These are phyloP conservation scores for Mortierella sp. DNA, from an alignment of 371 early-diverging fungal species.

Conservation along the genomic window DNA sequence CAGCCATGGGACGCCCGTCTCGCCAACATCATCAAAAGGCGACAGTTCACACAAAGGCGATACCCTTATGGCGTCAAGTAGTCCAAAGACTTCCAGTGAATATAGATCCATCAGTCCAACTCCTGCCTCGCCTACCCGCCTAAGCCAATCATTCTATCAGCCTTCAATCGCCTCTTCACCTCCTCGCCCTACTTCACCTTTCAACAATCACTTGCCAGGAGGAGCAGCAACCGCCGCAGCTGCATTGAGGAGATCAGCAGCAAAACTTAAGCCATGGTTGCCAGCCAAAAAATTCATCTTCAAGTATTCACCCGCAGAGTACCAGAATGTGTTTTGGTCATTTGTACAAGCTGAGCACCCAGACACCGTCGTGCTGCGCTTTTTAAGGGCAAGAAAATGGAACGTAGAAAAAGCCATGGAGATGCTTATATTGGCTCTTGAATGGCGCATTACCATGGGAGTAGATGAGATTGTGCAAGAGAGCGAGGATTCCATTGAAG, in stretches of 20 bases:
- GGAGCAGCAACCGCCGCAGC: conserved; percentile 37
- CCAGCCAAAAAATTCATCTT: conserved; percentile 52
- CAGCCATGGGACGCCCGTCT: conserved; percentile 15
- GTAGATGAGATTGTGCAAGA: conserved; percentile 65
- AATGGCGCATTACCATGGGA: conserved; percentile 71
- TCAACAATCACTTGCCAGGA: conserved; percentile 24
- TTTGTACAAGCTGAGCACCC: conserved; percentile 72
- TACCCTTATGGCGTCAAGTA: conserved; percentile 18
- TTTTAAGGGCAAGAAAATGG: conserved; percentile 80
- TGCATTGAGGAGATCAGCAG: conserved; percentile 39
- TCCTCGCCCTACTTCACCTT: conserved; percentile 24
- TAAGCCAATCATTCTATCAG: conserved; percentile 40
- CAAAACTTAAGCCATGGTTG: conserved; percentile 48
- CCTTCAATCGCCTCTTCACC: conserved; percentile 42
- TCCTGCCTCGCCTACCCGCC: conserved; percentile 46
- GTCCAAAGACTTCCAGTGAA: conserved; percentile 18
- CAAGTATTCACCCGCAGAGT: conserved; percentile 46
- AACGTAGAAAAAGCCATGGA: conserved; percentile 72
- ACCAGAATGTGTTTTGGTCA: conserved; percentile 65
- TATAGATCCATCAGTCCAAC: conserved; percentile 30
- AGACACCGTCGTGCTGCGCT: conserved; percentile 71
- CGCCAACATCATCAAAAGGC: conserved; percentile 8
- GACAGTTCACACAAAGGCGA: neutral
- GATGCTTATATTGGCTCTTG: conserved; percentile 68
- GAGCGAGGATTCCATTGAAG: conserved; percentile 68